Conservation (phyloP, 2,329 filamentous ascomycete genomes). For the Diaporthe citrichinensis region DNA sequence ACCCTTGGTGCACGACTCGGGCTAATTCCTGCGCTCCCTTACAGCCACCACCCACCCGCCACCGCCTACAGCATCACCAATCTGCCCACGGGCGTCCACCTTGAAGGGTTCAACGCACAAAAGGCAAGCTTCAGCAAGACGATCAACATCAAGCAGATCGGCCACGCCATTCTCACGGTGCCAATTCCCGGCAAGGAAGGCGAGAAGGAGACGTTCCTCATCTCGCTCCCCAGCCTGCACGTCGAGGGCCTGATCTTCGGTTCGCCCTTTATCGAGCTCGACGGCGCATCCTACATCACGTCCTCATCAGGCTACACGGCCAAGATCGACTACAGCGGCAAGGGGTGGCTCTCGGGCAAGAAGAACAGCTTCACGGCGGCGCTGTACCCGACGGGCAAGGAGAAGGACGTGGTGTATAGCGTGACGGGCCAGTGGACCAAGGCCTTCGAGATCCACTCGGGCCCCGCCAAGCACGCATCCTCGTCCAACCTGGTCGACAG, state of each 20-base stretch:
- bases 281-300: conserved; percentile 86
- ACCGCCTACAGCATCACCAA: conserved; percentile 97
- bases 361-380: conserved; percentile 90
- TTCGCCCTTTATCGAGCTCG: conserved; percentile 90
- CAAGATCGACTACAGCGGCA: conserved; percentile 93
- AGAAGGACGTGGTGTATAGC: conserved; percentile 84
- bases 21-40: neutral
- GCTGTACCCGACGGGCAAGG: conserved; percentile 78
- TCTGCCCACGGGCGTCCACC: conserved; percentile 81
- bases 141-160: conserved; percentile 95
- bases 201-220: conserved; percentile 81
- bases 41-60: conserved; percentile 89
- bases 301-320: conserved; percentile 89
- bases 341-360: conserved; percentile 95
- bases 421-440: conserved; percentile 93
- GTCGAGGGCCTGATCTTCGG: conserved; percentile 93
- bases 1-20: neutral
- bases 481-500: conserved; percentile 66
- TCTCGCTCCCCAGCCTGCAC: conserved; percentile 91
- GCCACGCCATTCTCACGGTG: conserved; percentile 86
- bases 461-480: conserved; percentile 65
- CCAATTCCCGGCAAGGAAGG: conserved; percentile 59
- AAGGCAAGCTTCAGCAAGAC: conserved; percentile 95
- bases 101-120: conserved; percentile 94
- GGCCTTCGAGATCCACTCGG: conserved; percentile 82